phyloP scores from a whole-genome alignment of 2,329 filamentous ascomycete species.

The Aureobasidium sp. region DNA sequence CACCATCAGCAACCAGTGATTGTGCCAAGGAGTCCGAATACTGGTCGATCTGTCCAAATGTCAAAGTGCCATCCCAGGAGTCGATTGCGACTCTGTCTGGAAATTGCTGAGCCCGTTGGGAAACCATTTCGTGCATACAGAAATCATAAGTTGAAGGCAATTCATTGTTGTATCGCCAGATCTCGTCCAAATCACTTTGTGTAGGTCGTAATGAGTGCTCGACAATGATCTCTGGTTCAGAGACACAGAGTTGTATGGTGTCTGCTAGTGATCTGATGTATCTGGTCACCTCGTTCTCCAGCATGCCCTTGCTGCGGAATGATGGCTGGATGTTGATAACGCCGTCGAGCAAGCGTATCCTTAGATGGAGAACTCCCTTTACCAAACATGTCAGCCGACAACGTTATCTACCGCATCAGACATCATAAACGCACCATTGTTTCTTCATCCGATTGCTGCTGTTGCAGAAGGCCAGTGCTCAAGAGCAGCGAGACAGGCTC shows the following conservation, averaged over 20 bases:
- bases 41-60: conserved; percentile 24
- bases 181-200: conserved; percentile 17
- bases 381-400: neutral
- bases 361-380: neutral
- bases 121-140: conserved; percentile 22
- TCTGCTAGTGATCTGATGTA: conserved; percentile 16
- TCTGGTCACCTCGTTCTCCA: conserved; percentile 15
- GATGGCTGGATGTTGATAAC: neutral
- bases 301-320: conserved; percentile 13
- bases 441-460: neutral
- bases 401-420: no score
- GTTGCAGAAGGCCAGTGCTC: conserved; percentile 13
- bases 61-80: conserved; percentile 25
- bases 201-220: conserved; percentile 9
- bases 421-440: neutral
- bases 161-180: conserved; percentile 19
- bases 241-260: conserved; percentile 13
- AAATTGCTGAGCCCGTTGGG: conserved; percentile 16
- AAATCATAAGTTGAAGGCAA: conserved; percentile 18
- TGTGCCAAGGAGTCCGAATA: conserved; percentile 19
- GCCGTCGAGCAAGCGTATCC: neutral
- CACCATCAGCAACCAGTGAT: conserved; percentile 13
- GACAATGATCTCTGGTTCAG: conserved; percentile 23
- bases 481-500: conserved; percentile 5
- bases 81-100: conserved; percentile 23